Evolutionary conservation across 75 land plant species (phyloP), one percentile per base, ranked within the genome.

Genomic region (Pinus tabuliformis): DNA sequence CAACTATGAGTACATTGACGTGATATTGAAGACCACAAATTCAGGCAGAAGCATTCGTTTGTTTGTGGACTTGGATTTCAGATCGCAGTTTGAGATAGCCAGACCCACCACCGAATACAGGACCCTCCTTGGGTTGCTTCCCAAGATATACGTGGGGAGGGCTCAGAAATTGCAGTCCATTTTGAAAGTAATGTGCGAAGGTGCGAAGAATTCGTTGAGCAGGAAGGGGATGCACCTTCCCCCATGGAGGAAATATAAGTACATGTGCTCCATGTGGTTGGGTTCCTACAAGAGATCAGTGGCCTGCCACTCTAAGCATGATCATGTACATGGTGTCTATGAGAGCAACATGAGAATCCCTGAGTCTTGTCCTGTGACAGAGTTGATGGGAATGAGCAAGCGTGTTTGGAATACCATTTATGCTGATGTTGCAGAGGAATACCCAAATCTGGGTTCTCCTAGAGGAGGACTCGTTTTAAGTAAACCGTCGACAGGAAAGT

Each of bases 191-290:
- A 71, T 85, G 84, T 74, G 77, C 16, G 84, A 85, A 5, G 80
- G 80, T 28, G 76, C 74, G 59, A 85, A 76, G 74, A 61, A 60
- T 16, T 85, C 87, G 0, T 57, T 85, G 56, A 81, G 73, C 77
- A 61, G 62, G 49, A 73, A 74, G 42, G 87, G 87, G 13, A 78
- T 85, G 80, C 73, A 59, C 3, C 60, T 85, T 16, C 87, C 87
- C 39, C 87, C 87, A 21, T 85, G 87, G 87, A 73, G 87, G 39
- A 85, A 81, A 45, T 77, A 63, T 7, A 78, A 68, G 33, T 85
- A 85, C 71, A 72, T 85, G 81, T n/a, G 64, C 18, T 84, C 87
- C 49, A 85, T 81, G 72, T 85, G 87, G 87, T 81, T 82, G 52
- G 78, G 84, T 20, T 61, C 78, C 5, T 85, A 85, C 62, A 78